Evolutionary conservation across 2,329 filamentous ascomycete genomes (phyloP), one percentile per base, ranked within the genome.

Genomic region (Scedosporium minutisporum): DNA sequence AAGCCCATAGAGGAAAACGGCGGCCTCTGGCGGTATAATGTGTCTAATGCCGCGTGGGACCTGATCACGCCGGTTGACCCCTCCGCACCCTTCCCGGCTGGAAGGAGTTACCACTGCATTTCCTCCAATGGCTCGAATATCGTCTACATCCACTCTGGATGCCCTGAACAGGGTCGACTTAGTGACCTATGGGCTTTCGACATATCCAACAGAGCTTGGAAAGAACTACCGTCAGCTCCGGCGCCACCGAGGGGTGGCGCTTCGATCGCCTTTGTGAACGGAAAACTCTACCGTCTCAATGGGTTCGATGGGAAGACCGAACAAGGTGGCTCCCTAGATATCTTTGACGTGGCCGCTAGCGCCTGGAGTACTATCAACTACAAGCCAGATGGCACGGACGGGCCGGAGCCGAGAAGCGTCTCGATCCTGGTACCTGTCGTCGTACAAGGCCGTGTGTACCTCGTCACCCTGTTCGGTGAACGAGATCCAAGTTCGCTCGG

Each of bases 281-380:
- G 67, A 3, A 72, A 77, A 62, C 48, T 88, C 3, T 88, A 82
- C 68, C 76, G 86, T 1, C 84, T 87, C 78, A 82, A 84, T 65
- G 86, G 86, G 0, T 88, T 87, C 62, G 85, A 88, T 68, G 86
- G 85, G 0, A 77, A 75, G 10, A 78, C 69, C 0, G 86, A 88
- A 67, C 77, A 83, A 41, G 86, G 86, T 0, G 85, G 84, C 0
- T 71, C 67, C 2, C 25, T 89, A 9, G 85, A 89, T 63, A 70
- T 85, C 2, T 74, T 67, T 33, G 68, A 75, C 48, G 42, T 64
- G 3, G 55, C 29, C 0, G 42, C 65, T 2, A 62, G 65, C n/a
- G 38, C 65, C 1, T 75, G 73, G 73, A 63, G 60, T 3, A 70
- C 67, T 0, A 61, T 69, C 21, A 4, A 16, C 0, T 75, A 67